These are phyloP conservation scores for Backusella morwellensis DNA, from an alignment of 192 early-diverging fungal species.

Conservation along the genomic window DNA sequence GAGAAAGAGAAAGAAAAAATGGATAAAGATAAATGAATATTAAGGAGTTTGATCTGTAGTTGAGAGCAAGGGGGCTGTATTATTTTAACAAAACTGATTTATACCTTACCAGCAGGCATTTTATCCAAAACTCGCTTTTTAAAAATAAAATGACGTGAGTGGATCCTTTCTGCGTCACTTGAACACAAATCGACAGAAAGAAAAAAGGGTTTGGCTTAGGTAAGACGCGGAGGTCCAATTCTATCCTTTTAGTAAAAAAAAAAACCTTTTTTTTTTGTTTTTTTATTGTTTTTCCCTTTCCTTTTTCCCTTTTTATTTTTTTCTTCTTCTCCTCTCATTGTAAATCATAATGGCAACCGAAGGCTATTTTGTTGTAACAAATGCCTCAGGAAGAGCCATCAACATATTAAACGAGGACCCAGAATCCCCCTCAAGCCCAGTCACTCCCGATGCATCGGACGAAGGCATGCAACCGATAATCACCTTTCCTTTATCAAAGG, in stretches of 20 bases:
- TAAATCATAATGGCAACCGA: neutral
- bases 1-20: neutral
- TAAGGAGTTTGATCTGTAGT: neutral
- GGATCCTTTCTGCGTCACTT: neutral
- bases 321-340: conserved; percentile 3
- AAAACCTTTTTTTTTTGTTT: neutral
- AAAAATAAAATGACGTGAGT: conserved; percentile 1
- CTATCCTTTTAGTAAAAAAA: neutral
- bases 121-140: neutral
- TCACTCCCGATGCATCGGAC: neutral
- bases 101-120: neutral
- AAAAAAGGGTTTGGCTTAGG: neutral
- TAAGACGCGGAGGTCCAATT: neutral
- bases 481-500: neutral
- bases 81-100: neutral
- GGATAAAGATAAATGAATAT: neutral
- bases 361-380: conserved; percentile 43
- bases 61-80: neutral
- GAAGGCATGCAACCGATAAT: neutral
- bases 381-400: conserved; percentile 50
- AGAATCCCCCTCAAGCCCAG: neutral
- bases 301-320: conserved; percentile 15
- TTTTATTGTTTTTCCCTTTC: conserved; percentile 9
- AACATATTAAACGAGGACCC: conserved; percentile 49
- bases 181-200: neutral